A percentile compares a stretch with the other conserved stretches of the same genome.
Conservation (phyloP, 352 stramenopile genomes). For the Pilasporangium apinafurcum region DNA sequence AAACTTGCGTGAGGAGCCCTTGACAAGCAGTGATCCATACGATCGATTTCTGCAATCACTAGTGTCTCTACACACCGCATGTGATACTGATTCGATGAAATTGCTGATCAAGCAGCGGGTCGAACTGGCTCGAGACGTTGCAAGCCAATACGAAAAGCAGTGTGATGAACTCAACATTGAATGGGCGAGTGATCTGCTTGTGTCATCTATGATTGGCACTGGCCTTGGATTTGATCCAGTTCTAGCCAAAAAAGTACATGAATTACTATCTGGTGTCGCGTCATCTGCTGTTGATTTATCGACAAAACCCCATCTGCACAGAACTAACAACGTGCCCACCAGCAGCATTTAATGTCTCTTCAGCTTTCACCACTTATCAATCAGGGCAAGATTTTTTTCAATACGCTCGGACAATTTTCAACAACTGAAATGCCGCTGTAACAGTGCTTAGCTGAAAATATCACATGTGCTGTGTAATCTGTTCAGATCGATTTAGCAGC, state of each 20-base stretch:
- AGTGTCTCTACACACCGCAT: slow-evolving; percentile 11
- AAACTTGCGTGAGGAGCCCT: too few species aligned
- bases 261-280: slow-evolving; percentile 9
- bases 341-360: too few species aligned
- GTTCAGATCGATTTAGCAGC: too few species aligned
- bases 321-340: too few species aligned
- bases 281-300: neutral
- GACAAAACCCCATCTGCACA: too few species aligned
- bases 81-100: slow-evolving; percentile 13
- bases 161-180: slow-evolving; percentile 13
- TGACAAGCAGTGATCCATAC: too few species aligned
- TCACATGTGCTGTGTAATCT: too few species aligned
- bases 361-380: slow-evolving; percentile 19
- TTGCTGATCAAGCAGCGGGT: slow-evolving; percentile 18
- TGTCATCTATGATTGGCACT: neutral
- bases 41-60: slow-evolving; percentile 20
- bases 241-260: slow-evolving; percentile 17
- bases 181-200: slow-evolving; percentile 19
- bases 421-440: too few species aligned
- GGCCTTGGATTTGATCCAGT: slow-evolving; percentile 5
- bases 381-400: slow-evolving; percentile 4
- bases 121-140: slow-evolving; percentile 9
- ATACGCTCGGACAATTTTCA: slow-evolving; percentile 1
- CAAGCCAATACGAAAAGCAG: slow-evolving; percentile 6
- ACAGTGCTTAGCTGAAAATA: too few species aligned